Conservation (phyloP, 257 asterid species). For the Ballota nigra region DNA sequence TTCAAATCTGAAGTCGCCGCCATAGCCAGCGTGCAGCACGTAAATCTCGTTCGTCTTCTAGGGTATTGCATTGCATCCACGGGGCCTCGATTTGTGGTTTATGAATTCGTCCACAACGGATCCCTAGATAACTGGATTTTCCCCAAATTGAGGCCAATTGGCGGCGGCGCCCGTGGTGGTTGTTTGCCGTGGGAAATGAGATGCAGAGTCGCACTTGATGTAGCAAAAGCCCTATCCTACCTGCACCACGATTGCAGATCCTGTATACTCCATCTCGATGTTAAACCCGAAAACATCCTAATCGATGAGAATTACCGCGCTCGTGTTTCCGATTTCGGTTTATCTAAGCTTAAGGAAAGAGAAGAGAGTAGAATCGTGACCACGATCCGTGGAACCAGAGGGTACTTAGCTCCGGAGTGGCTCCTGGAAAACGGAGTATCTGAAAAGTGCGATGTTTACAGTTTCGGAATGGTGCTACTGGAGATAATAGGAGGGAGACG, state of each 20-base stretch:
- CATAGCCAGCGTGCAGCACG: conserved; percentile 77
- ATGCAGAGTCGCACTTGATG: conserved; percentile 54
- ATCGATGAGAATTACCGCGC: conserved; percentile 52
- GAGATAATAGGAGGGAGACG: conserved; percentile 75
- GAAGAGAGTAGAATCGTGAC: conserved; percentile 72
- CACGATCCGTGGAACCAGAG: conserved; percentile 66
- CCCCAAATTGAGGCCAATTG: conserved; percentile 5
- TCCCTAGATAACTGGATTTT: conserved; percentile 72
- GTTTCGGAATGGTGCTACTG: conserved; percentile 70
- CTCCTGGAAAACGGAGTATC: conserved; percentile 67
- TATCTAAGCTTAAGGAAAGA: conserved; percentile 65
- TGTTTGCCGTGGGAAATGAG: conserved; percentile 70
- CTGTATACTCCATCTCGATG: conserved; percentile 67
- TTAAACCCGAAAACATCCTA: conserved; percentile 74
- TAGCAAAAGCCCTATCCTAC: conserved; percentile 67
- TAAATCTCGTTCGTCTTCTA: conserved; percentile 64
- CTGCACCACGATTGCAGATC: conserved; percentile 80
- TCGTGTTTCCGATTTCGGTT: conserved; percentile 64
- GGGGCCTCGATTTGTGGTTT: conserved; percentile 58
- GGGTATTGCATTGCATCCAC: conserved; percentile 53
- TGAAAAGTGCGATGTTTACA: conserved; percentile 67
- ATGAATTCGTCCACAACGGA: conserved; percentile 59
- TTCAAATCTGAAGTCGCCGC: conserved; percentile 81
- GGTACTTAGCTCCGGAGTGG: conserved; percentile 90
- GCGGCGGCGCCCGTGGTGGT: conserved; percentile 25